These are phyloP conservation scores for Pestalotiopsis sp. DNA, from an alignment of 2,329 filamentous ascomycete species.

Conservation along the genomic window DNA sequence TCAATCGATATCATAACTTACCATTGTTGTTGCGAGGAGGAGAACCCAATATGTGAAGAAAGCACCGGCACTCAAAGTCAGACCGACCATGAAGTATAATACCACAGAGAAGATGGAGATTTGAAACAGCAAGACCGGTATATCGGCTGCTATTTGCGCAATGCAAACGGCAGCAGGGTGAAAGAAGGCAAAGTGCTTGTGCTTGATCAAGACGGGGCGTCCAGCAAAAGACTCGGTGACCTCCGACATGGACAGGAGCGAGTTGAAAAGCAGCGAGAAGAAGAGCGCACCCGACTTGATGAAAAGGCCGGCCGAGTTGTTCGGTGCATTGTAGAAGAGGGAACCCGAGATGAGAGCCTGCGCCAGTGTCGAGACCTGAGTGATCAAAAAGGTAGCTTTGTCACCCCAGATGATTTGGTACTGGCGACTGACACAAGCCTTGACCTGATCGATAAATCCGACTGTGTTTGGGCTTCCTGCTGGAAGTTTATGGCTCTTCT, in stretches of 20 bases:
- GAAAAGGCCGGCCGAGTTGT: slow-evolving; percentile 63
- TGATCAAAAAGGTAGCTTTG: slow-evolving; percentile 65
- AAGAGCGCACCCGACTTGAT: slow-evolving; percentile 67
- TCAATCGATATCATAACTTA: slow-evolving; percentile 29
- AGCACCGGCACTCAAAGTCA: slow-evolving; percentile 50
- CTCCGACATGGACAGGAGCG: slow-evolving; percentile 66
- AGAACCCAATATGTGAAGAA: slow-evolving; percentile 68
- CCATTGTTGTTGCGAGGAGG: slow-evolving; percentile 53
- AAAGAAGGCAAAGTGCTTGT: slow-evolving; percentile 59
- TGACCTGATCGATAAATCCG: slow-evolving; percentile 56
- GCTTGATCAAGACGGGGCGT: slow-evolving; percentile 61
- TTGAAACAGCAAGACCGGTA: slow-evolving; percentile 61
- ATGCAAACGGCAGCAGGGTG: slow-evolving; percentile 63
- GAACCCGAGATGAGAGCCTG: slow-evolving; percentile 68
- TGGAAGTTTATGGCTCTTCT: slow-evolving; percentile 44
- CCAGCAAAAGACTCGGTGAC: slow-evolving; percentile 65
- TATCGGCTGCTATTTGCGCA: slow-evolving; percentile 55
- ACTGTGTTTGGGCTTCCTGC: slow-evolving; percentile 49
- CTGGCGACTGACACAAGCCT: slow-evolving; percentile 58
- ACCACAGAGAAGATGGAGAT: slow-evolving; percentile 59
- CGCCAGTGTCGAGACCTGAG: slow-evolving; percentile 58
- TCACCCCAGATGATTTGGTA: slow-evolving; percentile 70
- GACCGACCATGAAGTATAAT: slow-evolving; percentile 66
- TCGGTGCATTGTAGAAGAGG: slow-evolving; percentile 67
- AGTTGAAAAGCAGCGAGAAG: slow-evolving; percentile 65